These are phyloP conservation scores for Aegilops tauschii DNA, from an alignment of 176 grass and related monocot species.

Conservation along the genomic window DNA sequence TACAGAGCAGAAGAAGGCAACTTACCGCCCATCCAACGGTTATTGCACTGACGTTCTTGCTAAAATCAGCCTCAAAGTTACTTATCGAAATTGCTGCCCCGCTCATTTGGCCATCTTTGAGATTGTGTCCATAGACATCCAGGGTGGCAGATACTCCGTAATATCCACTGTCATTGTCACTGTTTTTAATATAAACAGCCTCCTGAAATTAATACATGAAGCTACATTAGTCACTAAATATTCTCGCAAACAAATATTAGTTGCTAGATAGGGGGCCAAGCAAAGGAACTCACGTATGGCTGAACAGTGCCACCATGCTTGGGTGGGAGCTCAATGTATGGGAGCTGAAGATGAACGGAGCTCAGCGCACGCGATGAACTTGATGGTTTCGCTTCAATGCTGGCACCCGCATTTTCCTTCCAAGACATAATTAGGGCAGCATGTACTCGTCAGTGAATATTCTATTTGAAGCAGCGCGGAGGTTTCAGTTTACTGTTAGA, in stretches of 20 bases:
- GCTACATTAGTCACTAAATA: not conserved
- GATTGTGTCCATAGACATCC: not conserved
- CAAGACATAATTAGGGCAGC: not conserved
- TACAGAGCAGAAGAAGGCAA: not conserved
- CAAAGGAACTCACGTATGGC: not conserved
- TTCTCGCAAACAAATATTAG: too few species aligned
- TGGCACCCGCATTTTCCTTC: not conserved
- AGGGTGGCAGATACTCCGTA: not conserved
- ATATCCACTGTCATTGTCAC: not conserved
- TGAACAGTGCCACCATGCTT: not conserved
- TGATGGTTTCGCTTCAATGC: not conserved
- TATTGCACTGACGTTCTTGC: not conserved
- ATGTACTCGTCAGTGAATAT: not conserved
- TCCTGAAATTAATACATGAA: not conserved
- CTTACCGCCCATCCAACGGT: slow-evolving; percentile 1
- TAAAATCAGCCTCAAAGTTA: not conserved
- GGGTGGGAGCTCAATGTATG: not conserved
- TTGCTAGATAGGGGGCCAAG: not conserved
- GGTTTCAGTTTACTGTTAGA: not conserved
- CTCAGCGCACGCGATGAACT: not conserved
- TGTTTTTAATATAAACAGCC: not conserved
- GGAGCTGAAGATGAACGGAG: not conserved
- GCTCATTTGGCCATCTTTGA: not conserved
- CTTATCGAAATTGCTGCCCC: not conserved
- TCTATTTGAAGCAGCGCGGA: not conserved